These are phyloP conservation scores for Penicillium sclerotiorum DNA, from an alignment of 2,329 filamentous ascomycete species.

Conservation along the genomic window DNA sequence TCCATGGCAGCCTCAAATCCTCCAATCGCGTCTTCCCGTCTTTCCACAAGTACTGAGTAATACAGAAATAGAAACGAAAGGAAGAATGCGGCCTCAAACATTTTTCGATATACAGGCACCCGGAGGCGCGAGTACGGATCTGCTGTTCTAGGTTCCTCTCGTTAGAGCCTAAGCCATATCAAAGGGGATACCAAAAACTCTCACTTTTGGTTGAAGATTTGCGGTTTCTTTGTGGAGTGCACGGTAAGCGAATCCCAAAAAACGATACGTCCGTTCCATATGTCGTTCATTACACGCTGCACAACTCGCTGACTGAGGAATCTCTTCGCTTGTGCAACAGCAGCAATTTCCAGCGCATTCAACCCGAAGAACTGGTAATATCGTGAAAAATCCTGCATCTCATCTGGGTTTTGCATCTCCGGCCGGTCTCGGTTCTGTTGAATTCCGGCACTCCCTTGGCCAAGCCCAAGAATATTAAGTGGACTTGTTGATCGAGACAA, in stretches of 20 bases:
- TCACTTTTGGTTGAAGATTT: slow-evolving; percentile 68
- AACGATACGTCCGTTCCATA: slow-evolving; percentile 84
- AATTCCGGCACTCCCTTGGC: slow-evolving; percentile 37
- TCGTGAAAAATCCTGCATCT: slow-evolving; percentile 58
- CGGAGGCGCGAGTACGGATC: slow-evolving; percentile 76
- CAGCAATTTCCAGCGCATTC: slow-evolving; percentile 85
- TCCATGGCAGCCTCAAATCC: slow-evolving; percentile 73
- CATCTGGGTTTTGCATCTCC: slow-evolving; percentile 24
- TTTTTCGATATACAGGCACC: slow-evolving; percentile 82
- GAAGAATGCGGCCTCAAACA: slow-evolving; percentile 83
- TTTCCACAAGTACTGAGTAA: slow-evolving; percentile 79
- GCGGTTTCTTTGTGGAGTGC: slow-evolving; percentile 72
- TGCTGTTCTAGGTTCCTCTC: slow-evolving; percentile 47
- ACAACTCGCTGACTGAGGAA: slow-evolving; percentile 80
- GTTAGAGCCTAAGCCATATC: not conserved
- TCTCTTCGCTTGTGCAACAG: slow-evolving; percentile 78
- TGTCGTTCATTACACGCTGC: slow-evolving; percentile 79
- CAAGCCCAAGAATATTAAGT: slow-evolving; percentile 30
- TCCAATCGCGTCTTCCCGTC: slow-evolving; percentile 68
- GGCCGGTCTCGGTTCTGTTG: slow-evolving; percentile 53
- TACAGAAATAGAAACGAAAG: slow-evolving; percentile 75
- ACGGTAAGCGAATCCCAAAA: slow-evolving; percentile 83
- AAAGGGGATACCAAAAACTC: not conserved
- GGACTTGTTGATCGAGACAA: slow-evolving; percentile 28
- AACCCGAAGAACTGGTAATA: slow-evolving; percentile 74